These are phyloP conservation scores for Conticribra weissflogii DNA, from an alignment of 108 stramenopile genomes.

Conservation along the genomic window DNA sequence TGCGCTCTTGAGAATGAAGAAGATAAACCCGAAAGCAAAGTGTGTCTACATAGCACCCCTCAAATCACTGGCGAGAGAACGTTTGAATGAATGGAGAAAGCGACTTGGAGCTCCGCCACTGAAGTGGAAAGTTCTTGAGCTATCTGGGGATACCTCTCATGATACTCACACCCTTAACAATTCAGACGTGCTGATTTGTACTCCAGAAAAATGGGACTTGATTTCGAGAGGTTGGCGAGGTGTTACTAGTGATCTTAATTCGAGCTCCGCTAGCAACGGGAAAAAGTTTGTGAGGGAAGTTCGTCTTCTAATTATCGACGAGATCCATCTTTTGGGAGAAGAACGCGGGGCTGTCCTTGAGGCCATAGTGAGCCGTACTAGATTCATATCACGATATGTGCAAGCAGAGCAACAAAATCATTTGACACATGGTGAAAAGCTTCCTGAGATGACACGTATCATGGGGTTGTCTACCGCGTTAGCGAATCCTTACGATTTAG, in stretches of 20 bases:
- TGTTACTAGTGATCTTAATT: constrained; percentile 35
- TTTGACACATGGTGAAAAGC: constrained; percentile 15
- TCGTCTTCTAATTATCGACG: constrained; percentile 95
- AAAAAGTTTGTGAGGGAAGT: constrained; percentile 84
- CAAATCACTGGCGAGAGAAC: constrained; percentile 96
- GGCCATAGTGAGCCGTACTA: constrained; percentile 94
- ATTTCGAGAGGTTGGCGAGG: constrained; percentile 94
- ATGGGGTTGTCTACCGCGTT: constrained; percentile 96
- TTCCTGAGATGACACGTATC: constrained; percentile 70
- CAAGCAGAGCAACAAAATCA: constrained; percentile 37
- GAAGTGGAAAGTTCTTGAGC: constrained; percentile 92
- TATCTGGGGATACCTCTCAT: constrained; percentile 97
- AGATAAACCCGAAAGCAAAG: constrained; percentile 58
- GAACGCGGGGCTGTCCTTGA: constrained; percentile 98
- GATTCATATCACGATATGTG: constrained; percentile 85
- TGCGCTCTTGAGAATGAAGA: constrained; percentile 90
- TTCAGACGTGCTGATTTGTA: constrained; percentile 96
- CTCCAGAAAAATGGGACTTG: constrained; percentile 99
- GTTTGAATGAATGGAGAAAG: constrained; percentile 93
- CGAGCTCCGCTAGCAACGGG: constrained; percentile 52
- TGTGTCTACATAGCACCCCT: constrained; percentile 99
- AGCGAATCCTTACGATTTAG: constrained; percentile 95
- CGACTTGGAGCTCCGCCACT: constrained; percentile 81
- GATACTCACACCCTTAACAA: constrained; percentile 78
- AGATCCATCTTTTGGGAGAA: constrained; percentile 98